Evolutionary conservation across 1,139 yeast genomes (phyloP), one percentile per base, ranked within the genome.

Genomic region (Debaryomyces robertsiae): DNA sequence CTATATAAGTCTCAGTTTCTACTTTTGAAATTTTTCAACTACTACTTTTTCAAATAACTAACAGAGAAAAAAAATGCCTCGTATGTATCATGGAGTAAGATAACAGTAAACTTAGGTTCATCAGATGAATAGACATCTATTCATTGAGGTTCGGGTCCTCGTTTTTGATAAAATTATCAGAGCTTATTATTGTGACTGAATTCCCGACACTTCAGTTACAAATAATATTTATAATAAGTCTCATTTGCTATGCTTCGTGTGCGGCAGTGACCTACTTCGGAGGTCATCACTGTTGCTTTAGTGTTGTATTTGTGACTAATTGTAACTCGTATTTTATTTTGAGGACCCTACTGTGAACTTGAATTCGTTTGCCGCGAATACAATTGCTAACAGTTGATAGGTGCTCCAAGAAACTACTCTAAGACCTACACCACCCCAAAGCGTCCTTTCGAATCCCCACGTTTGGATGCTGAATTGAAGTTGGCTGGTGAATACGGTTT

Each of bases 401-500:
- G 93, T 81, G 94, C 95, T 64, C 98, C 98, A 81, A 87, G 96
- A 83, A 88, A 95, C 73, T 85, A 90, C 88, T 91, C 98, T 65
- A 93, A 93, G 91, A 93, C 98, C 68, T 91, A 88, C 89, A 78
- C 97, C 69, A 96, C 91, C 74, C 98, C 98, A 81, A 89, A 89
- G 85, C 89, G 95, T 76, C 97, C 96, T 55, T 93, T 85, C 82
- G 98, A 93, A 79, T 87, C 95, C 61, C 94, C 96, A 75, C 96
- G 98, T 85, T 85, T 93, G 77, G 98, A 93, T 69, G 89, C 96
- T 73, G 98, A 94, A 81, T 87, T 93, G 75, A 90, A 93, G 80
- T 87, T 93, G 69, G 97, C 95, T 67, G 98, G 98, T 83, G 98
- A 93, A 80, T 93, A 78, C 86, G 99, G 98, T 83, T 86, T 93